Conservation (phyloP, 2,329 filamentous ascomycete genomes). For the Pseudodiploospora longispora region DNA sequence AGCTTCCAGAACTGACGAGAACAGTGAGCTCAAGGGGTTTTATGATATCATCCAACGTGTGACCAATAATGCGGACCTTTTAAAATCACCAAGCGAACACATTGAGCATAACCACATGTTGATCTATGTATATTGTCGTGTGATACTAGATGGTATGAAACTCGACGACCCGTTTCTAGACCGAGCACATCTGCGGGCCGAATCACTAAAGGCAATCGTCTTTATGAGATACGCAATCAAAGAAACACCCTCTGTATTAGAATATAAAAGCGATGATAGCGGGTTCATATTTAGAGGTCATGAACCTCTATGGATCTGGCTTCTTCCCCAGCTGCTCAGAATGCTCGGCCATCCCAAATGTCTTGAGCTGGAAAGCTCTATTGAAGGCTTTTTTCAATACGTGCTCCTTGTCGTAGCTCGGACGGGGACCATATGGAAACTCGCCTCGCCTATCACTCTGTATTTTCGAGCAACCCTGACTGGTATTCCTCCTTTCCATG, state of each 20-base stretch:
- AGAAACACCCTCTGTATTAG: constrained; percentile 64
- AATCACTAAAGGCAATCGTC: constrained; percentile 64
- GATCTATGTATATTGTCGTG: constrained; percentile 73
- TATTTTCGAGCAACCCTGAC: constrained; percentile 43
- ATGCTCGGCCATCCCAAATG: constrained; percentile 47
- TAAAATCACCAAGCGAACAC: constrained; percentile 58
- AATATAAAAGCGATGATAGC: constrained; percentile 32
- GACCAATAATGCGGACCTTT: constrained; percentile 40
- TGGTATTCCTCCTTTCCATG: constrained; percentile 27
- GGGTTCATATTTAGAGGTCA: constrained; percentile 43
- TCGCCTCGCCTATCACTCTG: constrained; percentile 32
- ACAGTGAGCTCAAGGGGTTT: constrained; percentile 67
- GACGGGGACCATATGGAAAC: constrained; percentile 39
- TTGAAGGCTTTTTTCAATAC: constrained; percentile 46
- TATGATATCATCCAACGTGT: constrained; percentile 47
- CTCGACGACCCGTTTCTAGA: constrained; percentile 62
- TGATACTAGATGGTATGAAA: constrained; percentile 63
- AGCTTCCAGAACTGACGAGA: constrained; percentile 55
- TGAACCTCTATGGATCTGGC: constrained; percentile 59
- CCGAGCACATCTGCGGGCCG: constrained; percentile 43
- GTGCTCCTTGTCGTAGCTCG: constrained; percentile 37
- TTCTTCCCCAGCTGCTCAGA: constrained; percentile 49
- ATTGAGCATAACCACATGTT: constrained; percentile 75
- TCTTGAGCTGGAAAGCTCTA: constrained; percentile 37
- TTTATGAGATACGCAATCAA: constrained; percentile 69